phyloP scores from a whole-genome alignment of 495 filamentous ascomycete genomes.

The Annulohypoxylon maeteangense region DNA sequence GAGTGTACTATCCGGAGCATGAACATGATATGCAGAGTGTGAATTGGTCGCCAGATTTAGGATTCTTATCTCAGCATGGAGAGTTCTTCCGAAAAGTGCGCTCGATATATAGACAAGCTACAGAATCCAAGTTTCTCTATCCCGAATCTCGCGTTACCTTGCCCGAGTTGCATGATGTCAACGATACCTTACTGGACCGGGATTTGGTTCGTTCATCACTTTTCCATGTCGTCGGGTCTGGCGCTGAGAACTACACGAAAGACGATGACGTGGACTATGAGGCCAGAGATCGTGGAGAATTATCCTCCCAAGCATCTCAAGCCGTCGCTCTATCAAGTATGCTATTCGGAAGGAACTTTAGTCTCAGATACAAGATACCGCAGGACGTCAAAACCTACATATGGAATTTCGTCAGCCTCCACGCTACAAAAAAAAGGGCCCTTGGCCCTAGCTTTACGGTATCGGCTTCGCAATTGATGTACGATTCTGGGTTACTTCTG shows the following conservation, averaged over 20 bases:
- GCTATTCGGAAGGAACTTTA: neutral
- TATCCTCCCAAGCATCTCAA: constrained; percentile 15
- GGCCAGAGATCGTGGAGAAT: constrained; percentile 37
- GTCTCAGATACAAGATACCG: neutral
- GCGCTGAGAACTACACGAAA: constrained; percentile 59
- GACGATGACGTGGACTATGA: constrained; percentile 50
- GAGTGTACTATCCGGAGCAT: constrained; percentile 48
- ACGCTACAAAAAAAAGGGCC: too few relatives aligned
- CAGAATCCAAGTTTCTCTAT: constrained; percentile 45
- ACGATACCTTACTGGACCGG: constrained; percentile 50
- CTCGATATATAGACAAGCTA: constrained; percentile 57
- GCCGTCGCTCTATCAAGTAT: constrained; percentile 27
- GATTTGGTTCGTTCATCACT: constrained; percentile 59
- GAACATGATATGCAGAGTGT: constrained; percentile 45
- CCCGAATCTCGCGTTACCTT: neutral
- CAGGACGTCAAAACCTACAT: neutral
- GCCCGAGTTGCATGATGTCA: neutral
- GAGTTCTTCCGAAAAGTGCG: constrained; percentile 55
- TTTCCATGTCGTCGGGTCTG: constrained; percentile 63
- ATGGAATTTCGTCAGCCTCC: constrained; percentile 1
- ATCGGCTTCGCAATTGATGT: constrained; percentile 2
- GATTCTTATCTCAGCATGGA: constrained; percentile 62
- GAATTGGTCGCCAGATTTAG: constrained; percentile 45
- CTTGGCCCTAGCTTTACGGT: neutral
- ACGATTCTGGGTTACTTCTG: constrained; percentile 36